Evolutionary conservation across 345 rosid genomes (phyloP), one percentile per base, ranked within the genome.

Genomic region (Aquilaria yunnanensis): DNA sequence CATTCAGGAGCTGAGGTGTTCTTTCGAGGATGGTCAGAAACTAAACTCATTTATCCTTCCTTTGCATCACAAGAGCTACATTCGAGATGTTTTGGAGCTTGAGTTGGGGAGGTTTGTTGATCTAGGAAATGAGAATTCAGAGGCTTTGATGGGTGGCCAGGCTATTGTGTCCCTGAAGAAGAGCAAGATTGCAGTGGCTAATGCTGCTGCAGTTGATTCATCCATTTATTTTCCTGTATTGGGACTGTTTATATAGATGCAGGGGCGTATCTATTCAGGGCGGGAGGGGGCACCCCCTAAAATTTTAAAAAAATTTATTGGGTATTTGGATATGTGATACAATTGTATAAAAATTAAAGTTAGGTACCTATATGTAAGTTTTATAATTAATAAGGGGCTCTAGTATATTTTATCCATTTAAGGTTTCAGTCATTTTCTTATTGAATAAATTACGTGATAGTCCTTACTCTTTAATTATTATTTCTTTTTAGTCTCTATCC

Each of bases 191-290:
- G 60, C 71, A 48, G 70, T 76, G 63, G 67, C 73, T 33, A 81
- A 62, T 43, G 64, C 72, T 61, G 81, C 68, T 70, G 77, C 72
- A 12, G 61, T 54, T 46, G 88, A 77, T 73, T 74, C 89, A 56
- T 82, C 96, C 66, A n/a, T 87, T 23, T 50, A 77, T 75, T 80
- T 87, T 32, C 98, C 97, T 29, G 84, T 83, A 74, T 70, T 45
- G 98, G 97, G 56, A 88, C 78, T 74, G 86, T 93, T 65, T 84
- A 67, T n/a, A n/a, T n/a, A n/a, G n/a, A n/a, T n/a, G n/a, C n/a
- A n/a, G n/a, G n/a, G n/a, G n/a, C n/a, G n/a, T n/a, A n/a, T n/a
- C n/a, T n/a, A n/a, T n/a, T n/a, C n/a, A n/a, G n/a, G n/a, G n/a
- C n/a, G n/a, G n/a, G n/a, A n/a, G n/a, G n/a, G n/a, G n/a, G n/a